Evolutionary conservation across 2,329 filamentous ascomycete genomes (phyloP).

Genomic region (Penicillium sp.): DNA sequence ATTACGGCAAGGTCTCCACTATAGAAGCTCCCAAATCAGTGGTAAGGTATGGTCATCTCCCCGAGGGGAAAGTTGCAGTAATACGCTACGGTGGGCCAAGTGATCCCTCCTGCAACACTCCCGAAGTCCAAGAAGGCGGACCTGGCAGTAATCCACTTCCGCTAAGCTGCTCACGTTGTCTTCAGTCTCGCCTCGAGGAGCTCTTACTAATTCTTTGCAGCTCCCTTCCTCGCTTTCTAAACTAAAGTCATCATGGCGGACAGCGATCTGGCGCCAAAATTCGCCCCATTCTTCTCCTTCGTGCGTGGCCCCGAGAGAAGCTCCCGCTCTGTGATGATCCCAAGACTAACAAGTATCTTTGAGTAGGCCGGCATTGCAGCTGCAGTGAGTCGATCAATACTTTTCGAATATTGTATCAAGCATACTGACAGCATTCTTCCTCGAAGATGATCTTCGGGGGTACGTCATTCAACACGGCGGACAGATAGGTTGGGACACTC

Average conservation of each 20-base stretch:
- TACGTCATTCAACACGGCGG: constrained; percentile 39
- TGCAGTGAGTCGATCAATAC: constrained; percentile 45
- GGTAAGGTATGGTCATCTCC: constrained; percentile 27
- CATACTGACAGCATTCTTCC: constrained; percentile 31
- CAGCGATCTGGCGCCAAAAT: constrained; percentile 62
- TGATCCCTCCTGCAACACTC: constrained; percentile 28
- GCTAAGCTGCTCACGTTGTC: constrained; percentile 8
- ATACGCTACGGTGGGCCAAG: constrained; percentile 30
- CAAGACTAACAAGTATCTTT: constrained; percentile 31
- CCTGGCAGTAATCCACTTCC: constrained; percentile 9
- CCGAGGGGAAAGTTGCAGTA: constrained; percentile 18
- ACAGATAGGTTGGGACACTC: constrained; percentile 5
- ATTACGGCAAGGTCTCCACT: not conserved
- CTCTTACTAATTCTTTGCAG: constrained; percentile 9
- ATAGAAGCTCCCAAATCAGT: not conserved
- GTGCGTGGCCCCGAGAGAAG: constrained; percentile 48
- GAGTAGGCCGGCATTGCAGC: constrained; percentile 53
- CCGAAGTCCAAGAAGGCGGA: constrained; percentile 2
- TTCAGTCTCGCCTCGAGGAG: constrained; percentile 13
- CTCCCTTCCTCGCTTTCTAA: not conserved
- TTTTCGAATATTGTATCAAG: not conserved
- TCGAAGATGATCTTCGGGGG: constrained; percentile 57
- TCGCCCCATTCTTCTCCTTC: constrained; percentile 71
- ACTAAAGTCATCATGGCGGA: constrained; percentile 44
- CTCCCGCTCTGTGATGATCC: constrained; percentile 6